phyloP scores from a whole-genome alignment of 306 rosid genomes.

The Glycine tomentella region DNA sequence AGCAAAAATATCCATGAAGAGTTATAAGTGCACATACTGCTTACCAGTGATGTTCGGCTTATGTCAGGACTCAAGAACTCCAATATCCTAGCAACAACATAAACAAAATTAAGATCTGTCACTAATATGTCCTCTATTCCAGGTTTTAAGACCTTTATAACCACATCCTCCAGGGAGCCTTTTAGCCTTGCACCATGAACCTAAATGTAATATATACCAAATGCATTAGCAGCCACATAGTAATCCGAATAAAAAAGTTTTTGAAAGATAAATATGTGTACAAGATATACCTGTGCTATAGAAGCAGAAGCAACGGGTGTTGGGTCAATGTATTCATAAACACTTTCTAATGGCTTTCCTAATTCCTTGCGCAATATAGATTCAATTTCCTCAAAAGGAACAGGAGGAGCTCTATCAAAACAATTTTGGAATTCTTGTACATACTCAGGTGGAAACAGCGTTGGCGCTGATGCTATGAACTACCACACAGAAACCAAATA shows the following conservation, averaged over 20 bases:
- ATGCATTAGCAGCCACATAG: constrained; percentile 35
- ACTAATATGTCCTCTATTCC: constrained; percentile 92
- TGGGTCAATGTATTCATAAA: constrained; percentile 85
- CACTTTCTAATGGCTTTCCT: constrained; percentile 84
- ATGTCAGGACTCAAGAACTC: constrained; percentile 95
- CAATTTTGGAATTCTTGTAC: no score
- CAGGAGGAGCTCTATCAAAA: no score
- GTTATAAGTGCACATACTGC: constrained; percentile 31
- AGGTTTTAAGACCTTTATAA: constrained; percentile 94
- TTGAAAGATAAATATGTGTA: constrained; percentile 36
- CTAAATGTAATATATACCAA: constrained; percentile 53
- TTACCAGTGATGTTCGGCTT: constrained; percentile 85
- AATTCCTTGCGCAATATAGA: constrained; percentile 74
- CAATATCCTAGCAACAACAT: constrained; percentile 85
- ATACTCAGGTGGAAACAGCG: constrained; percentile 41
- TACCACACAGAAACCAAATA: constrained; percentile 53
- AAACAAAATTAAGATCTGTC: constrained; percentile 93
- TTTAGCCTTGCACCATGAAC: constrained; percentile 95
- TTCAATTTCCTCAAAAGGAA: constrained; percentile 82
- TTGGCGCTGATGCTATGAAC: constrained; percentile 97
- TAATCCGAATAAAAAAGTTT: constrained; percentile 4
- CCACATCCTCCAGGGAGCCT: constrained; percentile 93
- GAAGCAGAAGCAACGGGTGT: constrained; percentile 95
- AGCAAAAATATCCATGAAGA: constrained; percentile 28
- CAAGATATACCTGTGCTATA: constrained; percentile 76